phyloP scores from a whole-genome alignment of 495 filamentous ascomycete genomes.

The Podospora didyma region DNA sequence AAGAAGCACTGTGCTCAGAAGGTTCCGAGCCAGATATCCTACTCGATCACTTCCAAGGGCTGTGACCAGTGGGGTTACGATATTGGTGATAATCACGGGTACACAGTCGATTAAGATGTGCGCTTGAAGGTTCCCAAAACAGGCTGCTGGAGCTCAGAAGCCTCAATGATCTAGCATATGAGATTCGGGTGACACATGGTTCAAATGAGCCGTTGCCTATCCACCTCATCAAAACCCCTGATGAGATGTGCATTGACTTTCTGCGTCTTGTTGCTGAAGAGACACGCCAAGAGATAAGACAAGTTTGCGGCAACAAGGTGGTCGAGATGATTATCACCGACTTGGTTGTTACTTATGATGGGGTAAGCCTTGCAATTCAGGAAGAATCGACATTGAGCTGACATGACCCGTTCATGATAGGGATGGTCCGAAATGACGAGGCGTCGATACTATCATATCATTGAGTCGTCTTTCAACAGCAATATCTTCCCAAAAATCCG shows the following conservation, averaged over 20 bases:
- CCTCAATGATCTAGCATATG: neutral
- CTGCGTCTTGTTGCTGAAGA: neutral
- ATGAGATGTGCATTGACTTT: neutral
- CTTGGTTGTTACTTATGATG: neutral
- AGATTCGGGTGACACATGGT: neutral
- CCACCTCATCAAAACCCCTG: neutral
- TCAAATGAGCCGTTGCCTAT: neutral
- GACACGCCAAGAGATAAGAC: neutral
- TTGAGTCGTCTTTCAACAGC: neutral
- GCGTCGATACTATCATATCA: neutral
- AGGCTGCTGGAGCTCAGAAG: neutral
- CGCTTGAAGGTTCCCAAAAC: neutral
- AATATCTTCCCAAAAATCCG: neutral
- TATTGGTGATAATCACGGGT: neutral
- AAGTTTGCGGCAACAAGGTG: neutral
- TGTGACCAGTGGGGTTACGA: slow-evolving; percentile 5
- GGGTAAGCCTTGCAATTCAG: too few species aligned
- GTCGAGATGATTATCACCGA: neutral
- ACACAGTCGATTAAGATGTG: neutral
- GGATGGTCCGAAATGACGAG: neutral
- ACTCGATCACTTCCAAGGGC: neutral
- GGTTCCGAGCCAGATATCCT: slow-evolving; percentile 3
- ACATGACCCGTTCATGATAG: too few species aligned
- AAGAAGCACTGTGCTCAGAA: neutral
- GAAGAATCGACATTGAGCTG: too few species aligned